A percentile compares a stretch with the other conserved stretches of the same genome.
Evolutionary conservation across 2,329 filamentous ascomycete genomes (phyloP).

Genomic region (Pseudocercospora vitis): DNA sequence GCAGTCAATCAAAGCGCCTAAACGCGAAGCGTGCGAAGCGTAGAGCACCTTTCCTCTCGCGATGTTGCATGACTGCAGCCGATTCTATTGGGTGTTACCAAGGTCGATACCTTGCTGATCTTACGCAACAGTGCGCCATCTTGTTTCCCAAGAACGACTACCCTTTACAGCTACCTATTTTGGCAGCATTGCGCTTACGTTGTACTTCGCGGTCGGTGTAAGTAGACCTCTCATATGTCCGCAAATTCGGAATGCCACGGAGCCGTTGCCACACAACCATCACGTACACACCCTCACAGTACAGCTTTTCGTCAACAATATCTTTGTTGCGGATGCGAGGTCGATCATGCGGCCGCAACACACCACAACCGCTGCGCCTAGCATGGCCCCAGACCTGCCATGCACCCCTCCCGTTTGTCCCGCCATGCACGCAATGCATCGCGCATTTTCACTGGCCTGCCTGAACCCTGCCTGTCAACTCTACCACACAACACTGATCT

Average conservation of each 20-base stretch:
- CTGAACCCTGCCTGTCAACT: conserved; percentile 10
- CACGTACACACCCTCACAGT: conserved; percentile 16
- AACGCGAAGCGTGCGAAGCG: conserved; percentile 15
- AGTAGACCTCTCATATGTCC: conserved; percentile 47
- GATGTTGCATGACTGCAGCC: conserved; percentile 23
- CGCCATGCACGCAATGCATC: conserved; percentile 12
- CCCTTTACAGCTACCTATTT: conserved; percentile 96
- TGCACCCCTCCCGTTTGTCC: conserved; percentile 16
- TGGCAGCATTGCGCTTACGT: conserved; percentile 82
- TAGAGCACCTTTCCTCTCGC: conserved; percentile 18
- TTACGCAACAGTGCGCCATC: conserved; percentile 61
- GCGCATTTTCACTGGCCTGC: conserved; percentile 18
- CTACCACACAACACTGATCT: neutral
- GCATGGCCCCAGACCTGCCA: conserved; percentile 15
- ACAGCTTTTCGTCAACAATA: conserved; percentile 24
- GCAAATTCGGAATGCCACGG: conserved; percentile 14
- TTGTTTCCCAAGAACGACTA: conserved; percentile 78
- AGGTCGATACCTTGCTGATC: conserved; percentile 23
- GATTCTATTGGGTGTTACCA: conserved; percentile 17
- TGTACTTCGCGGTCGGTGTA: conserved; percentile 91
- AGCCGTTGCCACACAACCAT: conserved; percentile 22
- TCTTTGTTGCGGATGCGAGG: conserved; percentile 27
- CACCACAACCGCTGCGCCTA: conserved; percentile 20
- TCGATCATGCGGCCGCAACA: conserved; percentile 27
- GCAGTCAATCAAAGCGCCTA: conserved; percentile 22